These are phyloP conservation scores for Epithemia pelagica DNA, from an alignment of 108 stramenopile species.

Conservation along the genomic window DNA sequence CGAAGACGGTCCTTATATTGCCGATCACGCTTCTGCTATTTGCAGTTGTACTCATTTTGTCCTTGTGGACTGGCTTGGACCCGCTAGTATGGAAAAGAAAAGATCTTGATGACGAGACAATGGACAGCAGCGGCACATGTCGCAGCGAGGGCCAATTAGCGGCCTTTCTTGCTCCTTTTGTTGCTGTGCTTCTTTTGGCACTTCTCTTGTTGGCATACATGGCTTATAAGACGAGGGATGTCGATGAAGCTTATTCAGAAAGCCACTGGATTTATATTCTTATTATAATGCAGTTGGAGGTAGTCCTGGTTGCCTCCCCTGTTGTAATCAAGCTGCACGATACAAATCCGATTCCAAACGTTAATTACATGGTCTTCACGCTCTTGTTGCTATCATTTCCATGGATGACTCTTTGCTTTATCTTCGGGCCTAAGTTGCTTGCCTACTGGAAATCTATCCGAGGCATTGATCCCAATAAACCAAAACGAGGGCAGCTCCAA, in stretches of 20 bases:
- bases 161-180: background rate
- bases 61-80: background rate
- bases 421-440: background rate
- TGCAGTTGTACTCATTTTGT: background rate
- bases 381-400: background rate
- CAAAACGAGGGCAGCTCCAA: background rate
- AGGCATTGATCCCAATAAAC: background rate
- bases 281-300: slow-evolving; percentile 7
- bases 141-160: background rate
- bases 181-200: background rate
- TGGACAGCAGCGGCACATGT: background rate
- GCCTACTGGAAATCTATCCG: background rate
- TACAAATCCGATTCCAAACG: background rate
- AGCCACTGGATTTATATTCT: slow-evolving; percentile 15
- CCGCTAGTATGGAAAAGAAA: background rate
- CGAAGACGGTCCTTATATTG: background rate
- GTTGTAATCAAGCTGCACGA: background rate
- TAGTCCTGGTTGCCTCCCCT: slow-evolving; percentile 8
- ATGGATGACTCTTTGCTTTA: background rate
- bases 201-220: background rate
- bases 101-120: background rate
- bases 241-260: slow-evolving; percentile 19
- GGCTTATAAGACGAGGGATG: slow-evolving; percentile 24
- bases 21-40: background rate
- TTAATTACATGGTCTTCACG: background rate